Evolutionary conservation across 129 eudicot genomes (phyloP), one percentile per base, ranked within the genome.

Genomic region (Glebionis coronaria): DNA sequence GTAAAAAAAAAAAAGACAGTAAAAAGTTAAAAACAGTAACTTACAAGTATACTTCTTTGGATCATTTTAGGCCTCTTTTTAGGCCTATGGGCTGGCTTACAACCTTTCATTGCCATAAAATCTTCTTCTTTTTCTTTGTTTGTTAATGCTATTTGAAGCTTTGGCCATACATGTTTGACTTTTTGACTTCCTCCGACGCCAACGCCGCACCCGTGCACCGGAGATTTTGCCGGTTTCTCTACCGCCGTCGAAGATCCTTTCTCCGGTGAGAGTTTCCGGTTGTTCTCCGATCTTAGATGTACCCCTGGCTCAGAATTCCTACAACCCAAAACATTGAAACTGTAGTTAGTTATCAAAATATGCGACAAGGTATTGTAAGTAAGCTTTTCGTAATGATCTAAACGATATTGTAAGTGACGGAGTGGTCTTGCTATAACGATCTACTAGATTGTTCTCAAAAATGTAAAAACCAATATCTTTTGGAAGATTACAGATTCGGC

Each of bases 71-170:
- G 80, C 71, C 93, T 80, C 38, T 86, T 86, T 67, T 86, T 86
- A 23, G 93, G 93, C 56, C 93, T 77, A 10, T 86, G 88, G 40
- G 93, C 85, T 57, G 77, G 88, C 74, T 80, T 82, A 71, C 93
- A 86, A 62, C 93, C 93, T 72, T 86, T 86, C 92, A 86, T 86
- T n/a, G 92, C 88, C 83, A 86, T 70, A 47, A 86, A 86, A 61
- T 86, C 93, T 54, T 83, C 93, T 58, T 86, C 93, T 72, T 86
- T 86, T 75, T 86, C 93, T 54, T 86, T 86, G 73, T 83, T 86
- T 23, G 93, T 68, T 69, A 86, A 75, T 47, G 73, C 74, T 61
- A 82, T 65, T 25, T 65, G 81, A 55, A 86, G 67, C 63, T 80
- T 86, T 18, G 93, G 93, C 86, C 88, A 82, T 35, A 77, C 88